A percentile compares a stretch with the other conserved stretches of the same genome.
These are phyloP conservation scores for Saccharum officinarum DNA, from an alignment of 176 grass and related monocot genomes.

Conservation along the genomic window DNA sequence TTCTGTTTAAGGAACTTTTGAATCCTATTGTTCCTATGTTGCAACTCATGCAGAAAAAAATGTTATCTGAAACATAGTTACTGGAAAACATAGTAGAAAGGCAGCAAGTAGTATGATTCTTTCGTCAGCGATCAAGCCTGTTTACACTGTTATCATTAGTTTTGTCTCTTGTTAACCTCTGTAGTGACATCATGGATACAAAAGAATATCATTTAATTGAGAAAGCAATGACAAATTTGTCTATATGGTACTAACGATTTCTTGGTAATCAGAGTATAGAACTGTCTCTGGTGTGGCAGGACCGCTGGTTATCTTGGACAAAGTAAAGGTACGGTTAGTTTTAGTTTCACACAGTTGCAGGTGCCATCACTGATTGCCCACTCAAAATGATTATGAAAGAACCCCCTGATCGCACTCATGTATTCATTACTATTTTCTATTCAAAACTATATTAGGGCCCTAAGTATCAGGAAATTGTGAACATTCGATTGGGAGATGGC, in stretches of 20 bases:
- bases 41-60: neutral
- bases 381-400: neutral
- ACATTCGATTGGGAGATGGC: conserved; percentile 95
- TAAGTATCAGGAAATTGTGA: conserved; percentile 98
- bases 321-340: conserved; percentile 79
- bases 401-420: neutral
- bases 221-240: neutral
- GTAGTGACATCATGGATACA: neutral
- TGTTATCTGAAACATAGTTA: neutral
- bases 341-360: neutral
- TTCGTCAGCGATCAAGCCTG: neutral
- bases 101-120: neutral
- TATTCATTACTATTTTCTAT: neutral
- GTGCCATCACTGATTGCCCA: neutral
- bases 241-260: conserved; percentile 4
- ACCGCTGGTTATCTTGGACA: conserved; percentile 96
- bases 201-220: neutral
- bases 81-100: neutral
- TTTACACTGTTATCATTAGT: neutral
- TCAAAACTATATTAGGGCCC: conserved; percentile 61
- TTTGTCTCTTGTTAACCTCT: neutral
- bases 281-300: conserved; percentile 97
- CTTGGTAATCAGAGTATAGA: conserved; percentile 70
- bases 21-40: neutral
- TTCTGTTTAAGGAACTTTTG: neutral